Base-by-base conservation (phyloP, 2,329 filamentous ascomycete genomes). In the Colletotrichum theobromicola region DNA sequence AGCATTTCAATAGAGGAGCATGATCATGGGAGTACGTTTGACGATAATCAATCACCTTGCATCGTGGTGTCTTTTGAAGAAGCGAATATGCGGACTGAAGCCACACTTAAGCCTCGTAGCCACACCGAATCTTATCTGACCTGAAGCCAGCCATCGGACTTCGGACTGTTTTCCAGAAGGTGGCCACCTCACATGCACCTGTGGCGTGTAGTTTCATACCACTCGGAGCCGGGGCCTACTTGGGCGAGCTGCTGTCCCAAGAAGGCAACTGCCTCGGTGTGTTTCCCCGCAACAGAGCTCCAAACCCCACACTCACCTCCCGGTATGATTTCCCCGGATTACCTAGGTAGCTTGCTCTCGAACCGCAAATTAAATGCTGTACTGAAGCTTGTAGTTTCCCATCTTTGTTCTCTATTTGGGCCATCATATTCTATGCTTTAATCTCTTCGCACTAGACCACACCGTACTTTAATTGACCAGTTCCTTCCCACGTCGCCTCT, bases 211-310 rank as follows among this genome's bases (percentile, higher is more conserved):
- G 72, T 63, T 75, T 72, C 72, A 64, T 34, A 50, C 62, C 68
- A 42, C 62, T 30, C 57, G 62, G 34, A 58, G 62, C 68, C 57
- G 42, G 68, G 57, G 68, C 46, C 26, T 50, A 30, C 53, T 57
- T 64, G 53, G 75, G 58, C 78, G 78, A 82, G 72, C 57, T 81
- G 79, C 72, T 81, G 79, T 72, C 81, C 80, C 69, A 78, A 82
- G 65, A 69, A 58, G 81, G 82, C 78, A 82, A 79, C 67, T 83
- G 79, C 81, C 81, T 83, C 81, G 81, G 82, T 75, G 72, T 67
- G 46, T 66, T 75, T 80, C 81, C 82, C 81, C 81, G 79, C 81
- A 81, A 79, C 77, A 42, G 53, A 67, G 42, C 46, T 65, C 63
- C 67, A 35, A 75, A 75, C 72, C 63, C 72, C 57, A 50, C 73